These are phyloP conservation scores for Albizia julibrissin DNA, from an alignment of 306 rosid species.

Conservation along the genomic window DNA sequence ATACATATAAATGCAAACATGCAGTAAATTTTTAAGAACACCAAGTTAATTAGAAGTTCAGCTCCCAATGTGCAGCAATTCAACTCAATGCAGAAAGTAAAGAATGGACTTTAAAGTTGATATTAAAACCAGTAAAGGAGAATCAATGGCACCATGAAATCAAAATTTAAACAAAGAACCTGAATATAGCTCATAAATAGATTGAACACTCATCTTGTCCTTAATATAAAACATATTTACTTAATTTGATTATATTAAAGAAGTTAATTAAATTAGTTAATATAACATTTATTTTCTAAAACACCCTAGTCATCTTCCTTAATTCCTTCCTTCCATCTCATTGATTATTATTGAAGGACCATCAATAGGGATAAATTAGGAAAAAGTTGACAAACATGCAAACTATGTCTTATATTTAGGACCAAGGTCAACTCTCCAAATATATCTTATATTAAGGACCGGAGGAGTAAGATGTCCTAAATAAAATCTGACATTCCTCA, in stretches of 20 bases:
- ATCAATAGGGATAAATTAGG: no score
- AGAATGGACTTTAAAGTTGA: conserved; percentile 4
- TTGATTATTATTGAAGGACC: no score
- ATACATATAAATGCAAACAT: conserved; percentile 15
- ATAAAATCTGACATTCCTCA: neutral
- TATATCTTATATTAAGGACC: no score
- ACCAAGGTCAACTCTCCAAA: no score
- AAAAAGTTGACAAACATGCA: no score
- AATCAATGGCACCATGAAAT: conserved; percentile 21
- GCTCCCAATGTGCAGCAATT: neutral
- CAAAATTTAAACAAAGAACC: conserved; percentile 17
- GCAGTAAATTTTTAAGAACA: conserved; percentile 4
- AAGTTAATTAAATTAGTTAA: no score
- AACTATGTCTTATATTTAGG: no score
- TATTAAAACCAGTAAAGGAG: conserved; percentile 18
- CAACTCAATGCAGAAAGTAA: neutral
- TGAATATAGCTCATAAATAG: neutral
- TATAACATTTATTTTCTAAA: no score
- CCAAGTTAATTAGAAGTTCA: conserved; percentile 4
- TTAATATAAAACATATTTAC: no score
- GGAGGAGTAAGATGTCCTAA: neutral
- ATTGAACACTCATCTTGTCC: neutral
- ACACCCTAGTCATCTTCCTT: no score
- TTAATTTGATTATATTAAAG: no score
- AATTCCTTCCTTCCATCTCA: no score